Percentiles rank a stretch among this genome's conserved stretches.
Conservation (phyloP, 2,329 filamentous ascomycete genomes). For the Fusarium xylarioides region DNA sequence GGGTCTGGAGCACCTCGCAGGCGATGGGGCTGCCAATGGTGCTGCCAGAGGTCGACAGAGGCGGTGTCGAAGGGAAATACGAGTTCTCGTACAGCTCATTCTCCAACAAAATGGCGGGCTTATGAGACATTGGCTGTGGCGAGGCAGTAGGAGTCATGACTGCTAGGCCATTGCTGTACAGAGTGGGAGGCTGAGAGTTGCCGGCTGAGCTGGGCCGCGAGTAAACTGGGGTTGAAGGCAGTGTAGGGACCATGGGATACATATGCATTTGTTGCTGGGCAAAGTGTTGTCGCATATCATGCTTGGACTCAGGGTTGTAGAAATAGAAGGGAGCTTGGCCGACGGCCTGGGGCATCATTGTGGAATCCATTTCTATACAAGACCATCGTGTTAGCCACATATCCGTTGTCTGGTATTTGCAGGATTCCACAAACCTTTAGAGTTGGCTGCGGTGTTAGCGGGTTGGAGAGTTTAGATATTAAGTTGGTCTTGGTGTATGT, state of each 20-base stretch:
- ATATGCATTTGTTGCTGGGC: conserved; percentile 66
- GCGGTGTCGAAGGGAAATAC: conserved; percentile 86
- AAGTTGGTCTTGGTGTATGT: conserved; percentile 40
- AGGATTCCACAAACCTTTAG: conserved; percentile 40
- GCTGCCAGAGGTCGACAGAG: conserved; percentile 86
- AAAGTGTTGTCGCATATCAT: conserved; percentile 78
- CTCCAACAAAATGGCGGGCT: conserved; percentile 81
- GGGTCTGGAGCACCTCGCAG: conserved; percentile 82
- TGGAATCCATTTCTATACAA: conserved; percentile 69
- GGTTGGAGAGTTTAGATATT: conserved; percentile 38
- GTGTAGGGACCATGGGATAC: conserved; percentile 64
- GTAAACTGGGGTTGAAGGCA: conserved; percentile 71
- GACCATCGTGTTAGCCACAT: conserved; percentile 28
- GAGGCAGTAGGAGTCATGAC: conserved; percentile 80
- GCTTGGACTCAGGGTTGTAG: conserved; percentile 80
- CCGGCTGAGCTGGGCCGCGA: conserved; percentile 72
- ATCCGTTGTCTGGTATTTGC: conserved; percentile 15
- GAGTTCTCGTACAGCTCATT: conserved; percentile 76
- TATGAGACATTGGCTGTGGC: conserved; percentile 76
- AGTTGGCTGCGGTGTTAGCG: conserved; percentile 25
- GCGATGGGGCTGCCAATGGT: conserved; percentile 85
- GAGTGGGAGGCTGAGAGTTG: conserved; percentile 68
- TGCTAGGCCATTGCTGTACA: conserved; percentile 66
- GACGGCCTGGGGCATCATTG: conserved; percentile 68
- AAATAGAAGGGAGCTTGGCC: conserved; percentile 84